A percentile compares a stretch with the other conserved stretches of the same genome.
These are phyloP conservation scores for Cladophialophora chaetospira DNA, from an alignment of 2,329 filamentous ascomycete genomes.

Conservation along the genomic window DNA sequence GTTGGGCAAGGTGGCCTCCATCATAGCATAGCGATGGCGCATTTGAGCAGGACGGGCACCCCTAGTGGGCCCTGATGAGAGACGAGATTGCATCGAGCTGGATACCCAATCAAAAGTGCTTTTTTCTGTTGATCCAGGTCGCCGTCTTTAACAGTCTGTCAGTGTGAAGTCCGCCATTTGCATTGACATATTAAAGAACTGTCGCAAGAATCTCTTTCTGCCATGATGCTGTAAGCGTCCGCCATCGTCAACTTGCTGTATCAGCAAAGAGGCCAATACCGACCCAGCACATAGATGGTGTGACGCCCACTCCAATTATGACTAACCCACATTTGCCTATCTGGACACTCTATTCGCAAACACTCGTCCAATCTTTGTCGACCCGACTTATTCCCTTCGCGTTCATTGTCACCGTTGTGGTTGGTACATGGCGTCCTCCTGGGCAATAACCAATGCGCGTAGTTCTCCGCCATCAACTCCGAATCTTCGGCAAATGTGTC, in stretches of 20 bases:
- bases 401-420: not conserved
- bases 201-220: no score
- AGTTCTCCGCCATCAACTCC: not conserved
- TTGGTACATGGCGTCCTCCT: not conserved
- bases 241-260: no score
- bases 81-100: not conserved
- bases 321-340: no score
- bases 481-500: not conserved
- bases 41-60: not conserved
- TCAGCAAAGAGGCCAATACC: no score
- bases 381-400: no score
- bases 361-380: no score
- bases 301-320: no score
- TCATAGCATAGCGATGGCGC: slow-evolving; percentile 22
- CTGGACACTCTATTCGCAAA: no score
- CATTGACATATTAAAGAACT: no score
- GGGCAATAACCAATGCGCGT: not conserved
- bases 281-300: no score
- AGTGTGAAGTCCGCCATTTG: not conserved
- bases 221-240: no score
- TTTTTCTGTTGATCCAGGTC: not conserved
- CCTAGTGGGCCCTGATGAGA: slow-evolving; percentile 1
- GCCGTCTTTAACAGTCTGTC: not conserved
- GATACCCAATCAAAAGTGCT: slow-evolving; percentile 15
- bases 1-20: slow-evolving; percentile 7